Base-by-base conservation (phyloP, 1,139 yeast genomes). In the Geotrichum phurueaensis region DNA sequence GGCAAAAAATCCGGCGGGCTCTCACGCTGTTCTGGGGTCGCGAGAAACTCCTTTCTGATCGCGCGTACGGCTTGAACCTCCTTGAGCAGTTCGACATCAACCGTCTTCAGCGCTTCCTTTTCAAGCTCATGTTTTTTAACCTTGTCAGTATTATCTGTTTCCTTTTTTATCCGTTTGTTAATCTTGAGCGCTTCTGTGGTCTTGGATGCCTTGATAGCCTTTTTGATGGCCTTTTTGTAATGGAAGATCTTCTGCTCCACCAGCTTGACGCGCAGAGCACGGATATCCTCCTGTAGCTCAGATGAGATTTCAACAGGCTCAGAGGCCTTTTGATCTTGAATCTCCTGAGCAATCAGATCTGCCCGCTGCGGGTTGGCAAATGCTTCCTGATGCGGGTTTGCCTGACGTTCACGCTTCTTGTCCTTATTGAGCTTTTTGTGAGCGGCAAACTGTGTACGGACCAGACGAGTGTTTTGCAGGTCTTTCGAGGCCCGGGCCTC, bases 241-340 rank as follows among this genome's bases (percentile, higher is more conserved):
- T 71, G 71, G 62, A 71, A 70, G 2, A 74, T 58, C 58, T 74
- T 75, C 20, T 75, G 68, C 36, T 69, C 70, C 5, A 73, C 72
- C 13, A 74, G 65, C 54, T 70, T 67, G 39, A 63, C 64, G 57
- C 71, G 69, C 31, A 73, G 65, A 29, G 60, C 64, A 6, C n/a
- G 51, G 43, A 74, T 68, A 57, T 69, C 63, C 12, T 12, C 70
- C 2, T 58, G 47, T 6, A 36, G 59, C 36, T 59, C 63, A 18
- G 39, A 29, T n/a, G 53, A 47, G 7, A 52, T 48, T 33, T 57
- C 51, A 7, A 47, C 45, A 3, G 64, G 58, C 12, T 53, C 62
- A 7, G 49, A 45, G 18, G 55, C 52, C n/a, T 60, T 56, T 7
- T 64, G 25, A 9, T 61, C 55, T 23, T 53, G 63, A 13, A 57